Percentiles rank a stretch among this genome's conserved stretches.
phyloP scores from a whole-genome alignment of 345 rosid species.

The Linum trigynum region DNA sequence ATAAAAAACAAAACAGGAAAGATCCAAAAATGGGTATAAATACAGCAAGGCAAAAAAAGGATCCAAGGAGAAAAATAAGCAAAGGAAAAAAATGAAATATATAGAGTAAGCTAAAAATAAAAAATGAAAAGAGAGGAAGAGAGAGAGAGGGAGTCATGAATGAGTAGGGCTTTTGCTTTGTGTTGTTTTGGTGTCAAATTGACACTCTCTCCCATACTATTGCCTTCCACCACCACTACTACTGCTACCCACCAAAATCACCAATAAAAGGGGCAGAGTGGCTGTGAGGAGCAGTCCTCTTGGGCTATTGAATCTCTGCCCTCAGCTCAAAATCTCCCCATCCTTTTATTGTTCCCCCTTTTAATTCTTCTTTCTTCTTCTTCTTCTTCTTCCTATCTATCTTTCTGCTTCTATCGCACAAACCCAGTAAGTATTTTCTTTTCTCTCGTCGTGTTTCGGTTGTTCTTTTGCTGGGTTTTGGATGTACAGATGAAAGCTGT shows the following conservation, averaged over 20 bases:
- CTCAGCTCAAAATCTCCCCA: slow-evolving; percentile 4
- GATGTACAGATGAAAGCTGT: not conserved
- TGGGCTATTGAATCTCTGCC: slow-evolving; percentile 16
- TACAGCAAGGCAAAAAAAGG: not conserved
- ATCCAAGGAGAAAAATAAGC: not conserved
- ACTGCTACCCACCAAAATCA: not conserved
- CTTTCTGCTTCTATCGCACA: not conserved
- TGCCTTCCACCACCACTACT: not conserved
- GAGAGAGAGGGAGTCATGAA: not conserved
- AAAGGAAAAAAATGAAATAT: not conserved
- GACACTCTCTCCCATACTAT: not conserved
- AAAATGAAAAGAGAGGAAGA: not conserved
- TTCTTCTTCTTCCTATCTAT: slow-evolving; percentile 1
- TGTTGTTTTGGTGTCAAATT: not conserved
- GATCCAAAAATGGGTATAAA: not conserved
- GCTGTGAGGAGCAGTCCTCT: slow-evolving; percentile 1
- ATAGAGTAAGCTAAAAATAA: no score
- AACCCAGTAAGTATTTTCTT: slow-evolving; percentile 9
- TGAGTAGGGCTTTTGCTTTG: slow-evolving; percentile 4
- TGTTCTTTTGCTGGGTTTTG: not conserved
- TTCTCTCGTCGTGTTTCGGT: no score
- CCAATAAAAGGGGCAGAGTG: not conserved
- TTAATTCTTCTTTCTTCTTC: no score
- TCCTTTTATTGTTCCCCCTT: not conserved
- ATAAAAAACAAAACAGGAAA: slow-evolving; percentile 4